Conservation (phyloP, 495 filamentous ascomycete genomes). For the Achaetomiella virescens region DNA sequence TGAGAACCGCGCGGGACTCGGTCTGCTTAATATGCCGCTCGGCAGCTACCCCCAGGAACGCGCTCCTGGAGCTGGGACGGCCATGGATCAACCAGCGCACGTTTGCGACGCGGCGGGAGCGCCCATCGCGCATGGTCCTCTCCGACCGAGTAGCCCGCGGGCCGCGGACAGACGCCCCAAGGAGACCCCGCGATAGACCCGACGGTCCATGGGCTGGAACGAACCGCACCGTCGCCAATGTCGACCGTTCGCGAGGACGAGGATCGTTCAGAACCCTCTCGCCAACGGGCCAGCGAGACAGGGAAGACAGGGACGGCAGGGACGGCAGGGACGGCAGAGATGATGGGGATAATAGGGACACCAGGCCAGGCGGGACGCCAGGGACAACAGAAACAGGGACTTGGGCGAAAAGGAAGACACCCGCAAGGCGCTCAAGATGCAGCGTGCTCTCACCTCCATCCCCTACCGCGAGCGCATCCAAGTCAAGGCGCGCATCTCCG, state of each 20-base stretch:
- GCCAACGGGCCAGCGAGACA: not conserved
- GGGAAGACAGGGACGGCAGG: constrained; percentile 9
- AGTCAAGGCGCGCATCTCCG: constrained; percentile 62
- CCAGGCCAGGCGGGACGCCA: constrained; percentile 10
- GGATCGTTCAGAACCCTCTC: constrained; percentile 28
- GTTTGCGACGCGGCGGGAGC: constrained; percentile 29
- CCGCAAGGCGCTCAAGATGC: constrained; percentile 89
- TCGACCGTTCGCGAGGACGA: constrained; percentile 31
- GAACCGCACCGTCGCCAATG: constrained; percentile 67
- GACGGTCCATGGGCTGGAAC: constrained; percentile 68
- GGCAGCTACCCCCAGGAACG: constrained; percentile 7
- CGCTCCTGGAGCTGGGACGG: constrained; percentile 13
- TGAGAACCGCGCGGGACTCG: constrained; percentile 28
- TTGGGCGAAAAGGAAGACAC: constrained; percentile 36
- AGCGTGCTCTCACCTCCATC: constrained; percentile 64
- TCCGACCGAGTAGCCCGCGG: constrained; percentile 62
- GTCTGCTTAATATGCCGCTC: constrained; percentile 33
- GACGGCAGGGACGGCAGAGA: constrained; percentile 25
- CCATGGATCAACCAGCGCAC: constrained; percentile 34
- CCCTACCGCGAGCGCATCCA: constrained; percentile 63
- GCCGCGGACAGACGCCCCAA: constrained; percentile 32
- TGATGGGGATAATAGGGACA: constrained; percentile 28
- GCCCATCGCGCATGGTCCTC: constrained; percentile 70
- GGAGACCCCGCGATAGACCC: constrained; percentile 31
- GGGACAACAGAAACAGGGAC: constrained; percentile 18